These are phyloP conservation scores for Quercus ilex DNA, from an alignment of 306 rosid species.

Conservation along the genomic window DNA sequence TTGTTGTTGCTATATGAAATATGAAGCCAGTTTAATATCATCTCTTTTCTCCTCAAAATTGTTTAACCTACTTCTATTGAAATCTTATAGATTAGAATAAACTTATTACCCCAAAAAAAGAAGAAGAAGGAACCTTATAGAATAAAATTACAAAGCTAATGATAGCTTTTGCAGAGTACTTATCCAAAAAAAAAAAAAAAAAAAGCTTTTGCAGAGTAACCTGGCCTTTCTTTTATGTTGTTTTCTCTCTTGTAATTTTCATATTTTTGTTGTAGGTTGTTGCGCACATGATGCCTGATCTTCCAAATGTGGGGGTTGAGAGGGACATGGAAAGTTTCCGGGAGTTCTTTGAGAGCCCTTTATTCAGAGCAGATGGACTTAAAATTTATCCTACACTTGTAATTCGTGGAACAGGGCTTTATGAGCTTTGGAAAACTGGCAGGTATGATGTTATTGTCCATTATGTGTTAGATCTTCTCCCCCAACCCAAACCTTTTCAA, in stretches of 20 bases:
- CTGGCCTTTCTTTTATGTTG: constrained; percentile 3
- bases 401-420: constrained; percentile 98
- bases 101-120: no score
- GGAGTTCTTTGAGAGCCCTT: constrained; percentile 91
- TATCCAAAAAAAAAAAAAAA: no score
- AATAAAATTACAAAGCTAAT: constrained; percentile 1
- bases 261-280: constrained; percentile 63
- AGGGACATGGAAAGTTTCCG: constrained; percentile 97
- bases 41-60: not conserved
- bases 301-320: constrained; percentile 98
- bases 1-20: not conserved
- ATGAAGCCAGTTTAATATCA: not conserved
- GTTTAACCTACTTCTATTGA: not conserved
- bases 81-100: not conserved
- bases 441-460: constrained; percentile 39
- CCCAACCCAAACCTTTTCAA: not conserved
- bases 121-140: not conserved
- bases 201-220: not conserved
- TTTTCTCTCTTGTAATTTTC: not conserved
- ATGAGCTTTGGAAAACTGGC: constrained; percentile 99
- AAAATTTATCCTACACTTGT: constrained; percentile 96
- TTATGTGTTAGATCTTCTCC: constrained; percentile 3
- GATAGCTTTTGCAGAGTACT: not conserved
- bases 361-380: constrained; percentile 95
- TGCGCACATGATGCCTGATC: constrained; percentile 99